Base-by-base conservation (phyloP, 2,329 filamentous ascomycete genomes). In the Stromatinia cepivora region DNA sequence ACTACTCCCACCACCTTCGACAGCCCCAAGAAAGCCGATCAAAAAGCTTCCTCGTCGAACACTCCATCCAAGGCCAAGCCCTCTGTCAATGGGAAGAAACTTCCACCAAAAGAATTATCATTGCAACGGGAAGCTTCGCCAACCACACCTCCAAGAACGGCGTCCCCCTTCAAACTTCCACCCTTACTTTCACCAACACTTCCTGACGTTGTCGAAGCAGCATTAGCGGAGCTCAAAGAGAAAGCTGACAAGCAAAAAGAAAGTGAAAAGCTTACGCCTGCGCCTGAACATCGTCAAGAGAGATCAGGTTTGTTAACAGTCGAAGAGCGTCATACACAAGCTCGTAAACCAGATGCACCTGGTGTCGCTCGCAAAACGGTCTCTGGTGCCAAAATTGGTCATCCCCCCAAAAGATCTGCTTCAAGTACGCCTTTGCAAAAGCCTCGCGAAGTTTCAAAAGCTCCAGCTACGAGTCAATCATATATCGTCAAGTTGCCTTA, bases 281-380 rank as follows among this genome's bases (percentile, higher is more conserved):
- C 71, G n/a, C 66, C 69, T 36, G 61, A 59, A 34, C 25, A 67
- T 56, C 59, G 34, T 31, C 61, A 69, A 36, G 57, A 57, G 13
- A 69, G 66, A 28, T 54, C 59, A n/a, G 53, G 62, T 54, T 70
- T 73, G 11, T 74, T 74, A 57, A 77, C 73, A 8, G 76, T 77
- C 31, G 76, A 77, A 69, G 73, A 72, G 57, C 75, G 77, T 22
- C 74, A 78, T 69, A 77, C 78, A 63, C 75, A 76, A 62, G 76
- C 71, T 57, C 74, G 77, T 31, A 73, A 73, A 54, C 75, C 76
- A 10, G 75, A 77, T 70, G 71, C 77, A 17, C 76, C 75, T 42
- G 77, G 76, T 46, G 77, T 78, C 52, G 77, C 77, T n/a, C 73
- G 74, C 22, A 79, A 78, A 62, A 76, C 75, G 9, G 57, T 67